Percentiles rank a stretch among this genome's conserved stretches.
Conservation (phyloP, 176 grass and related monocot species). For the Alopecurus myosuroides region DNA sequence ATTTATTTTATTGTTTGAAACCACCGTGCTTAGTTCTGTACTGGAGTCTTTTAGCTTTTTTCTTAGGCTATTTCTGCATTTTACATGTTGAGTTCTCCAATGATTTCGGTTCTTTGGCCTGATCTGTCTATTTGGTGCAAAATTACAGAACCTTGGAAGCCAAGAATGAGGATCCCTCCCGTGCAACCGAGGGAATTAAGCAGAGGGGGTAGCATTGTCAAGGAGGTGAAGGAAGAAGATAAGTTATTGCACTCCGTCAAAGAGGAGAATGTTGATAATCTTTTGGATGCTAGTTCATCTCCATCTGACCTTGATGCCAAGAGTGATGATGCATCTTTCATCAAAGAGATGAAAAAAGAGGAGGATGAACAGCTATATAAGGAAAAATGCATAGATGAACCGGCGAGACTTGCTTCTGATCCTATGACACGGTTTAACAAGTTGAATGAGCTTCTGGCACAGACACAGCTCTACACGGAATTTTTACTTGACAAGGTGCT, state of each 20-base stretch:
- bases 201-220: not conserved
- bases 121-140: not conserved
- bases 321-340: conserved; percentile 60
- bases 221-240: conserved; percentile 25
- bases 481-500: conserved; percentile 88
- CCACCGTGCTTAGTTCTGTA: not conserved
- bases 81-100: not conserved
- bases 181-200: not conserved
- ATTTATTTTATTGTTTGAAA: not conserved
- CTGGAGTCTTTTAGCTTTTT: not conserved
- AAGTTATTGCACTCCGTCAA: conserved; percentile 8
- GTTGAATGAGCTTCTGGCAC: conserved; percentile 62
- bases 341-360: conserved; percentile 45
- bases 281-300: conserved; percentile 10
- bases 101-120: not conserved
- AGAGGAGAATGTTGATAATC: conserved; percentile 17
- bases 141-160: conserved; percentile 33
- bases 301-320: conserved; percentile 64
- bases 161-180: not conserved
- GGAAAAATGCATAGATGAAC: conserved; percentile 33
- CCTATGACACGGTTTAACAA: conserved; percentile 56
- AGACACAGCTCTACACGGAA: conserved; percentile 68
- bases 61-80: conserved; percentile 2
- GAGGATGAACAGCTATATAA: conserved; percentile 62
- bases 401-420: conserved; percentile 22